A percentile compares a stretch with the other conserved stretches of the same genome.
phyloP scores from a whole-genome alignment of 441 rosid species.

The Pelargonium cotyledonis region DNA sequence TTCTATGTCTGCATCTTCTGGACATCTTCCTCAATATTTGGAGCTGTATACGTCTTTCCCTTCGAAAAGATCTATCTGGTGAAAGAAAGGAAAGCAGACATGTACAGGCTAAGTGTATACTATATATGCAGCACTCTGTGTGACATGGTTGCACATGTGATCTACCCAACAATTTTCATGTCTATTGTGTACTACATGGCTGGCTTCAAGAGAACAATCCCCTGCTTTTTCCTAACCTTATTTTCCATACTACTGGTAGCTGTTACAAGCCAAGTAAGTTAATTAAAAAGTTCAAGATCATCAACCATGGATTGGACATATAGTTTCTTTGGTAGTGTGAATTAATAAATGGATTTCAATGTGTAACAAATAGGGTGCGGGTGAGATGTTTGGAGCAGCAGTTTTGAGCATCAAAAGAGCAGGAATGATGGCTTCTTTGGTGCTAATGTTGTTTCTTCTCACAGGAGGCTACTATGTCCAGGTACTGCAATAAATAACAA shows the following conservation, averaged over 20 bases:
- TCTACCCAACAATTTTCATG: conserved; percentile 81
- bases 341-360: no score
- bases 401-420: conserved; percentile 80
- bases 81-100: conserved; percentile 93
- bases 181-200: conserved; percentile 90
- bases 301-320: not conserved
- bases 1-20: conserved; percentile 97
- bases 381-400: conserved; percentile 87
- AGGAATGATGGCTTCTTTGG: conserved; percentile 82
- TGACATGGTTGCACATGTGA: conserved; percentile 90
- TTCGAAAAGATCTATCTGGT: conserved; percentile 81
- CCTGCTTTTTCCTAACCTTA: conserved; percentile 75
- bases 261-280: conserved; percentile 79
- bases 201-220: conserved; percentile 70
- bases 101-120: conserved; percentile 89
- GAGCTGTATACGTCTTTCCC: conserved; percentile 91
- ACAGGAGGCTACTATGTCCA: conserved; percentile 96
- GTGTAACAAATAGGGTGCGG: conserved; percentile 54
- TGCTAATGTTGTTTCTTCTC: conserved; percentile 86
- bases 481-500: conserved; percentile 29
- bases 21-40: conserved; percentile 91
- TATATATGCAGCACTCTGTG: conserved; percentile 86
- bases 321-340: no score
- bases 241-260: conserved; percentile 61
- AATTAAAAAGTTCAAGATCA: not conserved